These are phyloP conservation scores for Epichloe gansuensis DNA, from an alignment of 2,329 filamentous ascomycete genomes.

Conservation along the genomic window DNA sequence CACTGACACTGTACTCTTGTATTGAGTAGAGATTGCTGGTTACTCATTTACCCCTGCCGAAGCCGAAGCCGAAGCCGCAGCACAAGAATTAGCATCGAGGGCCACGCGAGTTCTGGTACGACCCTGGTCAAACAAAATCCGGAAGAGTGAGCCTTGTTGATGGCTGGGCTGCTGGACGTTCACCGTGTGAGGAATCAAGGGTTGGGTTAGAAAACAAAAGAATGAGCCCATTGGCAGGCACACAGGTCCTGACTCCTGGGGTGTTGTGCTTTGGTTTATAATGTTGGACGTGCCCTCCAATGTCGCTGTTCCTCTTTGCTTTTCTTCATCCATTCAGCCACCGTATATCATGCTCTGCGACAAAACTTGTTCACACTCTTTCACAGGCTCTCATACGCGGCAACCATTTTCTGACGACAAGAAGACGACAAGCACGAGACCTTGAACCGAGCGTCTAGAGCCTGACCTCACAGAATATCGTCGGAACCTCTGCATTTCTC, in stretches of 20 bases:
- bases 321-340: neutral
- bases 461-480: neutral
- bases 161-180: neutral
- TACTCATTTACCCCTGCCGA: neutral
- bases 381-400: too few species aligned
- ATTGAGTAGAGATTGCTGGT: conserved; percentile 2
- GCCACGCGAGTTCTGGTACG: conserved; percentile 11
- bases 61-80: neutral
- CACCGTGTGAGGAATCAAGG: neutral
- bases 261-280: conserved; percentile 8
- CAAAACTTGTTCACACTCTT: neutral
- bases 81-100: conserved; percentile 6
- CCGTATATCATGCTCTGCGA: neutral
- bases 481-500: neutral
- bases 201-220: conserved; percentile 1
- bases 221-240: conserved; percentile 2
- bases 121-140: conserved; percentile 5
- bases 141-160: neutral
- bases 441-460: neutral
- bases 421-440: neutral
- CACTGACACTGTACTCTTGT: neutral
- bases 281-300: conserved; percentile 10
- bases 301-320: conserved; percentile 1
- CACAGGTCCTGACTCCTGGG: neutral
- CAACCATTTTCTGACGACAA: neutral